phyloP scores from a whole-genome alignment of 331 rosid species.

The Stylosanthes scabra region DNA sequence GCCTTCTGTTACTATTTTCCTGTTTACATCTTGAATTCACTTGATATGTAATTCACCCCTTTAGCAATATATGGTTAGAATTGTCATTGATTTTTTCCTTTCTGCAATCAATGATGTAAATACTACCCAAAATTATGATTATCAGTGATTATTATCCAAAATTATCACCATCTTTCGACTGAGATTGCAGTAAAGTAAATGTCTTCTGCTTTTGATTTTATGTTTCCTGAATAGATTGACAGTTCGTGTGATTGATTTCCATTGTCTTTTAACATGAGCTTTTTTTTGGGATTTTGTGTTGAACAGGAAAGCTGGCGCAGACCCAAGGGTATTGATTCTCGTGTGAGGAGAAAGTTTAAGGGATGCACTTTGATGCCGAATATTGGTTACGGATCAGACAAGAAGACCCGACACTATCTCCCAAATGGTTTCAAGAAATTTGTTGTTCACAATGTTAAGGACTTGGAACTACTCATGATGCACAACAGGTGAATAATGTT shows the following conservation, averaged over 20 bases:
- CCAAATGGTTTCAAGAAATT: constrained; percentile 86
- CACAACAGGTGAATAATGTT: too few species aligned
- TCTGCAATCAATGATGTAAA: constrained; percentile 53
- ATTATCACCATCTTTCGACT: constrained; percentile 98
- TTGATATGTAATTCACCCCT: too few species aligned
- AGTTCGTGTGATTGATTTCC: too few species aligned
- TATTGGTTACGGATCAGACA: constrained; percentile 82
- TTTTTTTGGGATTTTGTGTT: not conserved
- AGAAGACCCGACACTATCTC: constrained; percentile 80
- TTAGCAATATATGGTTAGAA: not conserved
- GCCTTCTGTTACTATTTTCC: constrained; percentile 76
- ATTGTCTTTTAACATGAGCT: too few species aligned
- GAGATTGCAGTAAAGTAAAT: too few species aligned
- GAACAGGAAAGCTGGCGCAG: constrained; percentile 42
- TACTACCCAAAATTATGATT: constrained; percentile 17
- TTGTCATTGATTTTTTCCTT: not conserved
- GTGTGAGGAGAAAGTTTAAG: constrained; percentile 51
- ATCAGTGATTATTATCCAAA: constrained; percentile 54
- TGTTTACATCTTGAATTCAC: constrained; percentile 46
- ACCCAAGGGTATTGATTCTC: constrained; percentile 49
- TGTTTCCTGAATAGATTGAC: too few species aligned
- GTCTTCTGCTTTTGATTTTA: too few species aligned
- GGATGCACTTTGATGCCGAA: constrained; percentile 86
- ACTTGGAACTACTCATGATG: constrained; percentile 78
- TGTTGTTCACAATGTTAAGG: constrained; percentile 66